Conservation (phyloP, 2,329 filamentous ascomycete species). For the Ophiostoma tasmaniense region DNA sequence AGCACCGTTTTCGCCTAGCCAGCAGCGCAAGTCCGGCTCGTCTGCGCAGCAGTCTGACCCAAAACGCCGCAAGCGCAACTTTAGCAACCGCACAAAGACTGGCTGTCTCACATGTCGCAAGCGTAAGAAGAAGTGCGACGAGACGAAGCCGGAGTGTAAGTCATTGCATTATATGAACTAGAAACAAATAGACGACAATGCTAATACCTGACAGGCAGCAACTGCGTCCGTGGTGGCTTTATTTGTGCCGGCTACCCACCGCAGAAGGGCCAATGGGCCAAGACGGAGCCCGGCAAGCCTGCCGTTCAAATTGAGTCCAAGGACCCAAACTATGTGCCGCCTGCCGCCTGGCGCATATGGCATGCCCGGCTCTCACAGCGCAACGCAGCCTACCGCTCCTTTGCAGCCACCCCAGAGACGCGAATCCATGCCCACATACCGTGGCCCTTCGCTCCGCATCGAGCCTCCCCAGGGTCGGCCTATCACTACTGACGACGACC, state of each 20-base stretch:
- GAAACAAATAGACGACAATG: neutral
- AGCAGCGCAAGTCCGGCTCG: conserved; percentile 40
- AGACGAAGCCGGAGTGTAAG: conserved; percentile 86
- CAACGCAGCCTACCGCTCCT: conserved; percentile 3
- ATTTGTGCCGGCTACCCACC: conserved; percentile 86
- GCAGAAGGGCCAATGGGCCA: conserved; percentile 68
- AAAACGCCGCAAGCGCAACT: conserved; percentile 69
- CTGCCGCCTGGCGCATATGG: conserved; percentile 54
- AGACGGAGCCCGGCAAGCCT: conserved; percentile 61
- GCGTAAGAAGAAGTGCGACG: conserved; percentile 97
- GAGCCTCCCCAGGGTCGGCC: conserved; percentile 53
- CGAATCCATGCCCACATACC: conserved; percentile 51
- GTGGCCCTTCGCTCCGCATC: conserved; percentile 53
- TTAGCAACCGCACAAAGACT: conserved; percentile 93
- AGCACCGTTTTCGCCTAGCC: conserved; percentile 35
- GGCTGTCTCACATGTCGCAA: conserved; percentile 86
- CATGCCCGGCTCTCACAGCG: conserved; percentile 35
- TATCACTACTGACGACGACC: conserved; percentile 48
- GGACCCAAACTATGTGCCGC: conserved; percentile 55
- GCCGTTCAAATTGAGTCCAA: conserved; percentile 75
- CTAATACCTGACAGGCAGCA: conserved; percentile 52
- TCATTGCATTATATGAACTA: conserved; percentile 18
- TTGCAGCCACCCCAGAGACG: conserved; percentile 35
- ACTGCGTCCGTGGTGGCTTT: conserved; percentile 85
- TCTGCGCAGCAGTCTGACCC: conserved; percentile 46